Percentiles rank a stretch among this genome's conserved stretches.
phyloP scores from a whole-genome alignment of 305 asterid genomes.

The Fraxinus velutina region DNA sequence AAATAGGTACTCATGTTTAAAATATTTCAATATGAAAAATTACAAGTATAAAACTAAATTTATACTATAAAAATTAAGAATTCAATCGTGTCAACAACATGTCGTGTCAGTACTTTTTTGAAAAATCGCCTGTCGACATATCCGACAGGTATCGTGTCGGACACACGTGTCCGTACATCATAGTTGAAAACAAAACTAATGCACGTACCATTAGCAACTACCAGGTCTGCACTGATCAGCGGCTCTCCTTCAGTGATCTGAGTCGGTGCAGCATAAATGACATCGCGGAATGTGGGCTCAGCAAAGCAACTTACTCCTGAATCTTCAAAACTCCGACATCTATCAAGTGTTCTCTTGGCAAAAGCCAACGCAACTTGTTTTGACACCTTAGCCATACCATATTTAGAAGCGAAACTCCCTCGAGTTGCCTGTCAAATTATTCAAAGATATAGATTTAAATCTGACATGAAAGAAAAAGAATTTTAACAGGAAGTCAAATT shows the following conservation, averaged over 20 bases:
- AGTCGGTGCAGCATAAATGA: constrained; percentile 74
- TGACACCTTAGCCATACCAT: constrained; percentile 73
- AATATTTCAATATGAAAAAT: no score
- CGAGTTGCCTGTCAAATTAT: constrained; percentile 76
- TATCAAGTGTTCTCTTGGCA: constrained; percentile 72
- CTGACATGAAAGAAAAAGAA: constrained; percentile 8
- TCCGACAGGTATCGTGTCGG: background rate
- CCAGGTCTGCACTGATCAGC: constrained; percentile 36
- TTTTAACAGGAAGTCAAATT: background rate
- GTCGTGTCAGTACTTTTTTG: background rate
- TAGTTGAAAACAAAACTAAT: background rate
- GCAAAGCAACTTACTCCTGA: constrained; percentile 75
- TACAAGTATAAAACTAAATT: no score
- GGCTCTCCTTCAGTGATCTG: constrained; percentile 52
- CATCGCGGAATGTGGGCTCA: constrained; percentile 64
- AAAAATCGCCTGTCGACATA: no score
- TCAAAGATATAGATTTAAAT: constrained; percentile 20
- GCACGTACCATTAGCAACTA: constrained; percentile 39
- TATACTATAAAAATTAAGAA: no score
- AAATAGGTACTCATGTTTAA: no score
- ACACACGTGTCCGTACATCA: background rate
- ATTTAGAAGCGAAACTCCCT: constrained; percentile 69
- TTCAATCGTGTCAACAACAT: no score
- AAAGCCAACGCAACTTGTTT: constrained; percentile 75
- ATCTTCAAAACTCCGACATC: constrained; percentile 70